A percentile compares a stretch with the other conserved stretches of the same genome.
phyloP scores from a whole-genome alignment of 2,329 filamentous ascomycete species.

The Rhynchosporium secalis region DNA sequence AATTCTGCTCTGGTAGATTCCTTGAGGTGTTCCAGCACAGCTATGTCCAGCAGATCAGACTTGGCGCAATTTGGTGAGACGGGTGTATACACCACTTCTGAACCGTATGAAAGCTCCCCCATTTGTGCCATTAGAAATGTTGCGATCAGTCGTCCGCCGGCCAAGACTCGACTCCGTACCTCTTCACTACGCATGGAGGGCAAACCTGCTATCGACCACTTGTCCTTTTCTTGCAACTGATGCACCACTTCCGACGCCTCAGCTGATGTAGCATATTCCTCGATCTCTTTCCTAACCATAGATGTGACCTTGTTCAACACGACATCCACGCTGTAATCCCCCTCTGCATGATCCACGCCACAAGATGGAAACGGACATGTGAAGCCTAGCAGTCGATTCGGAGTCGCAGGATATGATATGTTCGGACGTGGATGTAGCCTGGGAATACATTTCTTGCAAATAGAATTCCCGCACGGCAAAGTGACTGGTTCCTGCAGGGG shows the following conservation, averaged over 20 bases:
- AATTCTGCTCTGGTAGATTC: conserved; percentile 66
- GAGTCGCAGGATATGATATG: conserved; percentile 74
- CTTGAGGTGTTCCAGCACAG: conserved; percentile 58
- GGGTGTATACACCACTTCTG: conserved; percentile 54
- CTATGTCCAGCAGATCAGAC: conserved; percentile 45
- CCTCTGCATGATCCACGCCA: conserved; percentile 68
- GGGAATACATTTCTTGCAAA: conserved; percentile 77
- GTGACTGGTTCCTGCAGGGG: conserved; percentile 70
- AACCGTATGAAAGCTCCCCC: conserved; percentile 58
- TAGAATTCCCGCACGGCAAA: conserved; percentile 76
- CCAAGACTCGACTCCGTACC: conserved; percentile 43
- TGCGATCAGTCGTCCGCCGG: conserved; percentile 61
- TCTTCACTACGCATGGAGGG: conserved; percentile 44
- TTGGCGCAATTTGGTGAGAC: conserved; percentile 31
- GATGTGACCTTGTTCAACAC: conserved; percentile 71
- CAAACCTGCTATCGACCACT: conserved; percentile 46
- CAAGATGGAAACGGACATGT: conserved; percentile 71
- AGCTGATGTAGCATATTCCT: conserved; percentile 41
- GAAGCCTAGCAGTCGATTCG: conserved; percentile 68
- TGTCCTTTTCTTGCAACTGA: conserved; percentile 43
- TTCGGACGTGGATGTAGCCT: conserved; percentile 61
- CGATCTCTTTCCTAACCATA: conserved; percentile 56
- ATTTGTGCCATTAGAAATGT: conserved; percentile 65
- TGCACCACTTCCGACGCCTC: conserved; percentile 44
- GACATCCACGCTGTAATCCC: conserved; percentile 77